Evolutionary conservation across 2,329 filamentous ascomycete genomes (phyloP).

Genomic region (Microcyclospora pomicola): DNA sequence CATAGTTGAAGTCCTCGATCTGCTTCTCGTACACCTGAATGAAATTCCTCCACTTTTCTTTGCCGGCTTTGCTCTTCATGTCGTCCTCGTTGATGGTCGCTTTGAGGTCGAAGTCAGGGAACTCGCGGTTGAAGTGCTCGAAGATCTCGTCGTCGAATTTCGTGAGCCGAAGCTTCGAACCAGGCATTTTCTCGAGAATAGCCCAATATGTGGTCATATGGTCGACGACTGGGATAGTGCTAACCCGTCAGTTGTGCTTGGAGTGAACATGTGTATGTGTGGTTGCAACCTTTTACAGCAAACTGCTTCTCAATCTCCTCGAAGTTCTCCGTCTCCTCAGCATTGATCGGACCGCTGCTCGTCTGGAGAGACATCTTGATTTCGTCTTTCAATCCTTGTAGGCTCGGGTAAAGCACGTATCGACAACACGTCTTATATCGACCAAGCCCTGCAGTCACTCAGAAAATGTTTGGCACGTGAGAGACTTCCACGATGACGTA

Average conservation of each 20-base stretch:
- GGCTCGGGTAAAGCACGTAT: too few relatives aligned
- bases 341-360: constrained; percentile 20
- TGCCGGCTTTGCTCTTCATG: constrained; percentile 96
- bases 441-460: too few relatives aligned
- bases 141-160: constrained; percentile 92
- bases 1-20: constrained; percentile 96
- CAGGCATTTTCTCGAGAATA: constrained; percentile 80
- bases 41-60: constrained; percentile 89
- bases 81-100: constrained; percentile 73
- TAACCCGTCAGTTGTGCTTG: neutral
- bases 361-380: constrained; percentile 12
- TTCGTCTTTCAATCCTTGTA: too few relatives aligned
- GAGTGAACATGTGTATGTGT: neutral
- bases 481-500: too few relatives aligned
- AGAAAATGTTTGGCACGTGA: too few relatives aligned
- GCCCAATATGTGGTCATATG: constrained; percentile 97
- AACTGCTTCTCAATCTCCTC: constrained; percentile 92
- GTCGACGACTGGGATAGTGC: constrained; percentile 51
- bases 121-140: constrained; percentile 72
- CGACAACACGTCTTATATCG: too few relatives aligned
- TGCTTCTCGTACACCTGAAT: constrained; percentile 88
- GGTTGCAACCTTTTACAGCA: constrained; percentile 66
- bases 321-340: constrained; percentile 51
- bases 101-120: constrained; percentile 82
- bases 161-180: constrained; percentile 79